Percentiles rank a stretch among this genome's conserved stretches.
These are phyloP conservation scores for Luzula sylvatica DNA, from an alignment of 176 grass and related monocot species.

Conservation along the genomic window DNA sequence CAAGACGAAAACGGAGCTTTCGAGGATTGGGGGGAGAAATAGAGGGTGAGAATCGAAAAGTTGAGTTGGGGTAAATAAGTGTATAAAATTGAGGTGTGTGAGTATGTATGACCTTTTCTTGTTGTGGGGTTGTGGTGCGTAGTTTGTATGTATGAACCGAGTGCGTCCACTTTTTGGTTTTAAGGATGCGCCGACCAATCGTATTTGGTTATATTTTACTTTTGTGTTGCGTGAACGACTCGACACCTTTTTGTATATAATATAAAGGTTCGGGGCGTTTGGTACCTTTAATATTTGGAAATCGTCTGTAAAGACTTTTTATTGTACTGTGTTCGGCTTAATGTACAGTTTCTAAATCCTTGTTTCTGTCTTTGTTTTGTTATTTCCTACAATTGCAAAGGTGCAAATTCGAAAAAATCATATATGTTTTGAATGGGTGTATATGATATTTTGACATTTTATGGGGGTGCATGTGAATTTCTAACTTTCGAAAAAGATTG, in stretches of 20 bases:
- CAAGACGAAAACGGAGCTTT: constrained; percentile 23
- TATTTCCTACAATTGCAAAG: no score
- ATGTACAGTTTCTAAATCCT: constrained; percentile 17
- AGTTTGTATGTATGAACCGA: neutral
- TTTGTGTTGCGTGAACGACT: constrained; percentile 5
- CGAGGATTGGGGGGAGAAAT: neutral
- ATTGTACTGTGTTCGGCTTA: neutral
- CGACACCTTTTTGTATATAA: constrained; percentile 20
- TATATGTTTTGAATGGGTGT: no score
- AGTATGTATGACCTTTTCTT: no score
- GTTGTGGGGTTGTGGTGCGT: neutral
- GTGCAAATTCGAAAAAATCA: no score
- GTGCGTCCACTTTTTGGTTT: constrained; percentile 15
- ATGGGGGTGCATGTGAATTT: no score
- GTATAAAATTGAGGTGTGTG: neutral
- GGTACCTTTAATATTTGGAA: neutral
- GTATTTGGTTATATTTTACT: neutral
- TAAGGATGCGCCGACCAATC: neutral
- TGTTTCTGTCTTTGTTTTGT: neutral
- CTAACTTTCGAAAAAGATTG: no score
- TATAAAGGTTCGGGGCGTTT: constrained; percentile 14
- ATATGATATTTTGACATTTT: no score
- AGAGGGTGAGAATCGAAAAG: no score
- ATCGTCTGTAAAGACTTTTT: constrained; percentile 16
- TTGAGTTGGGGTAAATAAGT: constrained; percentile 10